Percentiles rank a stretch among this genome's conserved stretches.
Conservation (phyloP, 2,329 filamentous ascomycete species). For the Aspergillus thermomutatus region DNA sequence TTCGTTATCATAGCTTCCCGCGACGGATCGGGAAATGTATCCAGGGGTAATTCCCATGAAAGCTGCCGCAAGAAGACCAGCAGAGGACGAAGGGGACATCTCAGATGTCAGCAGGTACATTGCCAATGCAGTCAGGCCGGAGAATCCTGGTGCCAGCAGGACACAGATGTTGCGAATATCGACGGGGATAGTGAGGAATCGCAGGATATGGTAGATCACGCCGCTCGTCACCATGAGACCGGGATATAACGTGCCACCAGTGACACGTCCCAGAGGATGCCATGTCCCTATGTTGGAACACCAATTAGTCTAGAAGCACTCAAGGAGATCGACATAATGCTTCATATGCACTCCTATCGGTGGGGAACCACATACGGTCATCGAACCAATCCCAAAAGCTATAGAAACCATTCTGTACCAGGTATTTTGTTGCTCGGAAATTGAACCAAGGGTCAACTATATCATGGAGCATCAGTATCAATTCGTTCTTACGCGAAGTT, state of each 20-base stretch:
- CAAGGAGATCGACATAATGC: conserved; percentile 5
- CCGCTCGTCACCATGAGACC: conserved; percentile 99
- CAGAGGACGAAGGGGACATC: conserved; percentile 93
- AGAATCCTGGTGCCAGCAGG: conserved; percentile 89
- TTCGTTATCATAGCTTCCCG: conserved; percentile 98
- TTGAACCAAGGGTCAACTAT: conserved; percentile 99
- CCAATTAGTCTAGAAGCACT: conserved; percentile 4
- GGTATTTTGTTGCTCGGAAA: conserved; percentile 96
- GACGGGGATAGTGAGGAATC: conserved; percentile 82
- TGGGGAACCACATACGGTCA: conserved; percentile 62
- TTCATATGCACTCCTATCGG: conserved; percentile 13
- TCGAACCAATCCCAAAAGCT: conserved; percentile 99
- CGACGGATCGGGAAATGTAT: conserved; percentile 96
- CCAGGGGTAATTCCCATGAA: conserved; percentile 98
- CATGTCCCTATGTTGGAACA: conserved; percentile 66
- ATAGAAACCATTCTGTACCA: conserved; percentile 95
- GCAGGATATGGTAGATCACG: conserved; percentile 89
- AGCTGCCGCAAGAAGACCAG: conserved; percentile 84
- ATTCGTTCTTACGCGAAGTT: conserved; percentile 7
- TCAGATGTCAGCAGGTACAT: conserved; percentile 95
- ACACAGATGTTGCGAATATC: conserved; percentile 99
- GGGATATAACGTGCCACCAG: conserved; percentile 96
- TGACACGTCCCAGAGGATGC: conserved; percentile 97
- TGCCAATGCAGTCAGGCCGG: conserved; percentile 86
- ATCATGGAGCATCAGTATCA: conserved; percentile 25